Base-by-base conservation (phyloP, 1,139 yeast genomes). In the Scheffersomyces segobiensis region DNA sequence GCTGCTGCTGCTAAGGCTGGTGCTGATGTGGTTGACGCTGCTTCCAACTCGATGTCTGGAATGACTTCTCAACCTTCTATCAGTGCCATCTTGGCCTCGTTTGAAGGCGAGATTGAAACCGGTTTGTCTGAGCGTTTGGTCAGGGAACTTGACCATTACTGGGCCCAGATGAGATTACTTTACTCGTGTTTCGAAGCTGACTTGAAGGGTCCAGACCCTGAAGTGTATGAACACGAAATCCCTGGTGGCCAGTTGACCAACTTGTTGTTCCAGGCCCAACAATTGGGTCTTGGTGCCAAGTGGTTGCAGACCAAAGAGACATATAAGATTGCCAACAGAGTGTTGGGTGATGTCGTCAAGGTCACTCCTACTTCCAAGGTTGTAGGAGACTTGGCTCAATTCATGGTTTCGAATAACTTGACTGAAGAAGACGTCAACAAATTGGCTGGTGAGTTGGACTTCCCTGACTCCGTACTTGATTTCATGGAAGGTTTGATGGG, bases 231-330 rank as follows among this genome's bases (percentile, higher is more conserved):
- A 67, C 99, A 95, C 80, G 99, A 95, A 82, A 95, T 95, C 66
- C 99, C 99, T 56, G 99, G 99, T 81, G 99, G 99, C 65, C 99
- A 95, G 81, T 87, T 95, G 76, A 95, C 99, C 65, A 96, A 95
- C 82, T 83, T 95, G 77, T 80, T 95, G 67, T 96, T 95, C 96
- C 99, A 95, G 81, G 99, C 99, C 59, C 97, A 93, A 79, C 99
- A 95, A 80, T 92, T 95, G 71, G 99, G 99, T 61, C 84, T 95
- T 64, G 99, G 99, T 66, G 88, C 91, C 65, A 93, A 90, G 79
- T 95, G 99, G 99, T 84, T 86, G 63, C 96, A 91, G 79, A 95
- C 99, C 57, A 95, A 95, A 83, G 89, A 87, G 72, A 93, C 97
- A 46, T 95, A 95, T 77, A 89, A 88, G 74, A 87, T 88, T 65